These are phyloP conservation scores for Tuber microsphaerosporum DNA, from an alignment of 495 filamentous ascomycete species.

Conservation along the genomic window DNA sequence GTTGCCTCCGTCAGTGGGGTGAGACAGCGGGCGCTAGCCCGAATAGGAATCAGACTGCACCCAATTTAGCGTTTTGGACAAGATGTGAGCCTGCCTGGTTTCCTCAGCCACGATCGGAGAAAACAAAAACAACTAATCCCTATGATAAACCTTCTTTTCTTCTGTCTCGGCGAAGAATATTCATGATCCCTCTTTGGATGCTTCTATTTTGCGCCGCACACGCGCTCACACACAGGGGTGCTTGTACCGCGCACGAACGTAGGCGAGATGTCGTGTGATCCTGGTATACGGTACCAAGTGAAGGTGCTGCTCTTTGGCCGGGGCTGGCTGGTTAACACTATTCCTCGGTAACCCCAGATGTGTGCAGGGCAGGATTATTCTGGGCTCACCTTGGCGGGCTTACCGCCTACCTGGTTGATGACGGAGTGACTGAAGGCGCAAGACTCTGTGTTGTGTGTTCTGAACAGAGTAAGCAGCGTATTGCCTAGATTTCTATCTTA, in stretches of 20 bases:
- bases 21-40: not conserved
- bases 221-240: not conserved
- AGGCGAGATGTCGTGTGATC: not conserved
- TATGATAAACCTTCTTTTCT: not conserved
- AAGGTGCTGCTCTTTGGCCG: not conserved
- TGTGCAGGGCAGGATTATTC: not conserved
- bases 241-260: not conserved
- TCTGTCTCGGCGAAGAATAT: not conserved
- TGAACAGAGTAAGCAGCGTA: slow-evolving; percentile 1
- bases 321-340: not conserved
- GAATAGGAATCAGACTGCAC: not conserved
- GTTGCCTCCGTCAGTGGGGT: not conserved
- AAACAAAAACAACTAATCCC: not conserved
- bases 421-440: not conserved
- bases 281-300: not conserved
- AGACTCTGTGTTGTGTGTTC: not conserved
- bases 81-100: not conserved
- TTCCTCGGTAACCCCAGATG: not conserved
- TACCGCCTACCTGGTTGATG: not conserved
- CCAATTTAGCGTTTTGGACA: not conserved
- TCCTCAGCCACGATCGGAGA: not conserved
- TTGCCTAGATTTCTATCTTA: not conserved
- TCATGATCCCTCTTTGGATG: not conserved
- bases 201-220: slow-evolving; percentile 2
- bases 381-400: not conserved